Conservation (phyloP, 768 basidiomycete genomes). For the Hygrophorus pudorinus region DNA sequence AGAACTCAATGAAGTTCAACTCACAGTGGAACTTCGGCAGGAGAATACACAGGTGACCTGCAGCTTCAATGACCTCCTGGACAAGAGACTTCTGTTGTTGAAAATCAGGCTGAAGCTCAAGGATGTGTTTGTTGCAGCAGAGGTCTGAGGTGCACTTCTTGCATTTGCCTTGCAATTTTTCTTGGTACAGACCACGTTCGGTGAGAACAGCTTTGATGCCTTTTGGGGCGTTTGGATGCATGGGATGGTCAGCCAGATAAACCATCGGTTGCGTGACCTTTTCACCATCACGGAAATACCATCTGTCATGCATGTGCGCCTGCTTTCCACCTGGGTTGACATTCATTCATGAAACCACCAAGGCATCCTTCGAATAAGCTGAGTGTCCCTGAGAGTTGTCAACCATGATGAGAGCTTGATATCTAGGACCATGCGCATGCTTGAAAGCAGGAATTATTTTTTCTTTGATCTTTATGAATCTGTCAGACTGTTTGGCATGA, state of each 20-base stretch:
- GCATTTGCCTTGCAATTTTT: conserved; percentile 5
- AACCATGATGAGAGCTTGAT: conserved; percentile 27
- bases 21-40: too few species aligned
- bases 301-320: conserved; percentile 21
- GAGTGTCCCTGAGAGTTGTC: conserved; percentile 34
- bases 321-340: too few species aligned
- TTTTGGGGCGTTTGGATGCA: conserved; percentile 17
- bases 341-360: too few species aligned
- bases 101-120: conserved; percentile 10
- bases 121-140: too few species aligned
- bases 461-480: conserved; percentile 12
- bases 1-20: too few species aligned
- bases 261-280: conserved; percentile 23
- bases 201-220: conserved; percentile 21
- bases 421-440: conserved; percentile 19
- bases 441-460: conserved; percentile 24
- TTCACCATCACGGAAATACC: conserved; percentile 17
- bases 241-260: conserved; percentile 23
- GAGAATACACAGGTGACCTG: too few species aligned
- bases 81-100: conserved; percentile 5
- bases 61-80: too few species aligned
- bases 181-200: conserved; percentile 15
- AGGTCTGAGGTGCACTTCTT: conserved; percentile 1
- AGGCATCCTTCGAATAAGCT: conserved; percentile 27
- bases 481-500: conserved; percentile 6